A percentile compares a stretch with the other conserved stretches of the same genome.
Conservation (phyloP, 2,329 filamentous ascomycete genomes). For the Aureobasidium zeae region DNA sequence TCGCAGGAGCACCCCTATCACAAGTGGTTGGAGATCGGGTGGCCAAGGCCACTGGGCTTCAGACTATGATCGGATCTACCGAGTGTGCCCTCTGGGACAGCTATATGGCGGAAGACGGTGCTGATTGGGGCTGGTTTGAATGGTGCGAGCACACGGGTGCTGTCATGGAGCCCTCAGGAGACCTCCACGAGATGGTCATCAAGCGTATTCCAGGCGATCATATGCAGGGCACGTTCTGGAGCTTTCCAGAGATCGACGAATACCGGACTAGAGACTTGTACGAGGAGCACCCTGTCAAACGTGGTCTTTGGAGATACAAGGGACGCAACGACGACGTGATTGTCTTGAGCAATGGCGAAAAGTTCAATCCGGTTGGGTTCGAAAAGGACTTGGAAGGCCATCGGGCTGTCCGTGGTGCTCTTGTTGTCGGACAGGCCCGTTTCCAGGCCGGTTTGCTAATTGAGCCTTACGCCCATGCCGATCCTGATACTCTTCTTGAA, state of each 20-base stretch:
- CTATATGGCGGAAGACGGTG: conserved; percentile 17
- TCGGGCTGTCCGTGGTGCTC: conserved; percentile 24
- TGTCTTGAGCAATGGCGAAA: conserved; percentile 27
- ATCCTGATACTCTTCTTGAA: conserved; percentile 28
- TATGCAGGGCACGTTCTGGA: conserved; percentile 24
- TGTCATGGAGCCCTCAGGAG: conserved; percentile 17
- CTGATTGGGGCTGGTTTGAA: conserved; percentile 20
- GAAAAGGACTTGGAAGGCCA: conserved; percentile 24
- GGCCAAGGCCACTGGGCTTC: conserved; percentile 5
- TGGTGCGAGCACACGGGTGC: conserved; percentile 19
- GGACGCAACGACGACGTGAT: conserved; percentile 26
- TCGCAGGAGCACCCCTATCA: conserved; percentile 16
- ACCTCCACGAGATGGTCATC: conserved; percentile 31
- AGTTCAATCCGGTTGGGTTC: conserved; percentile 23
- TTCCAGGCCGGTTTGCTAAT: conserved; percentile 27
- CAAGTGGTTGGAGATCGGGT: conserved; percentile 17
- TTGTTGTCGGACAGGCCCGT: conserved; percentile 27
- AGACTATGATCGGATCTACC: conserved; percentile 17
- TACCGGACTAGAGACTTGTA: conserved; percentile 26
- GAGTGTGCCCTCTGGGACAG: conserved; percentile 18
- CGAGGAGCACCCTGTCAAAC: conserved; percentile 23
- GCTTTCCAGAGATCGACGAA: conserved; percentile 26
- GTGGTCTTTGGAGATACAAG: conserved; percentile 22
- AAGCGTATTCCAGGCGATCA: conserved; percentile 25
- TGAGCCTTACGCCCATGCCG: conserved; percentile 22